Conservation (phyloP, 2,329 filamentous ascomycete species). For the Penicillium sp. region DNA sequence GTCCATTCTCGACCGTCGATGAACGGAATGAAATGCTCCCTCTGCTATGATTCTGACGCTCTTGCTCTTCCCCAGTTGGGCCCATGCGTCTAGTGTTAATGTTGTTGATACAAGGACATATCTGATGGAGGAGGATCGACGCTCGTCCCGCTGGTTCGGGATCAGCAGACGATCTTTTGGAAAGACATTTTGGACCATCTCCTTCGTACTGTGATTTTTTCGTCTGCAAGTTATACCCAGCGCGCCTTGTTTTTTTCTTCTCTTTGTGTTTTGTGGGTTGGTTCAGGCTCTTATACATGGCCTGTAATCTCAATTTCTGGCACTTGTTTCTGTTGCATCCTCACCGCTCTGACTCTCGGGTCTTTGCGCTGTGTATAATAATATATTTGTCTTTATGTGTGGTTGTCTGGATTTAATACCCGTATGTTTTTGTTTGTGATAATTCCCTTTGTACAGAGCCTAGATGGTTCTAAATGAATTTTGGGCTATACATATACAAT, state of each 20-base stretch:
- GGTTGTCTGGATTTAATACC: constrained; percentile 22
- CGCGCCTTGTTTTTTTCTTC: constrained; percentile 16
- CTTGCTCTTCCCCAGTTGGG: not conserved
- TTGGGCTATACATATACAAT: not conserved
- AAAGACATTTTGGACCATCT: constrained; percentile 3
- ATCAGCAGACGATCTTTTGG: constrained; percentile 7
- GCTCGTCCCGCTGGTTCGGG: constrained; percentile 22
- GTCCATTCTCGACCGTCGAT: constrained; percentile 5
- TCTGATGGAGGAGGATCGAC: constrained; percentile 16
- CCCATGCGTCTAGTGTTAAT: constrained; percentile 15
- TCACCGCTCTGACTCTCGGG: constrained; percentile 17
- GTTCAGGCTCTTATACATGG: constrained; percentile 4
- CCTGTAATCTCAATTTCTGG: constrained; percentile 13
- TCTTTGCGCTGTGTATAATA: constrained; percentile 27
- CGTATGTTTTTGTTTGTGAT: constrained; percentile 8
- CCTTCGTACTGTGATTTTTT: constrained; percentile 10
- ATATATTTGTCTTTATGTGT: constrained; percentile 9
- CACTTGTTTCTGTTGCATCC: constrained; percentile 8
- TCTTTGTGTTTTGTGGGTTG: constrained; percentile 5
- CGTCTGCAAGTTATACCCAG: constrained; percentile 26
- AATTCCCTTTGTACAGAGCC: constrained; percentile 5
- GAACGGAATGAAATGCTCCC: constrained; percentile 14
- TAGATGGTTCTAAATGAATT: not conserved
- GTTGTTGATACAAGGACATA: constrained; percentile 23
- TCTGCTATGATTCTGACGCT: constrained; percentile 10